phyloP scores from a whole-genome alignment of 192 early-diverging fungal species.

The Umbelopsis sp. region DNA sequence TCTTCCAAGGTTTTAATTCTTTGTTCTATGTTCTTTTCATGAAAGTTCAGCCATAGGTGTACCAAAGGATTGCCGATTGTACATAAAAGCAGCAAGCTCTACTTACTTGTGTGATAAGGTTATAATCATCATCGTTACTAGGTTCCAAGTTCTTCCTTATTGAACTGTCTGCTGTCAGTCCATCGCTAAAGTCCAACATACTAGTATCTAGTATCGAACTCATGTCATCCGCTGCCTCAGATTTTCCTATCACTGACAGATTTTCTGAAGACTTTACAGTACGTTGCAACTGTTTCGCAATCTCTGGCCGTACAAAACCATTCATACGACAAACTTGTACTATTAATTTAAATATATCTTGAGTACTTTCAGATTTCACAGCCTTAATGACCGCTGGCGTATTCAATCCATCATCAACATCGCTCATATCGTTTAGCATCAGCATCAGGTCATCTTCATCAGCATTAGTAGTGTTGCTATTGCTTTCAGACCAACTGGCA shows the following conservation, averaged over 20 bases:
- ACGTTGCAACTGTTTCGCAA: constrained; percentile 2
- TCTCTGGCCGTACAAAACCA: constrained; percentile 24
- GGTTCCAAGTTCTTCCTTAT: background rate
- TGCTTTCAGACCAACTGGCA: constrained; percentile 15
- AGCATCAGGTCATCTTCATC: constrained; percentile 30
- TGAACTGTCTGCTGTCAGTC: background rate
- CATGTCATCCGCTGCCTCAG: constrained; percentile 6
- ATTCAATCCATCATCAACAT: constrained; percentile 25
- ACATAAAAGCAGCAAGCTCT: background rate
- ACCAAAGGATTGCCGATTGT: too few species aligned
- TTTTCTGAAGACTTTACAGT: background rate
- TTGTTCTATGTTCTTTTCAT: constrained; percentile 35
- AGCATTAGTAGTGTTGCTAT: background rate
- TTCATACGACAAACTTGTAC: constrained; percentile 26
- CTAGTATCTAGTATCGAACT: constrained; percentile 20
- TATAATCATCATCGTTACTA: background rate
- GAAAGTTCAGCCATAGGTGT: background rate
- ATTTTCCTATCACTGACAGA: background rate
- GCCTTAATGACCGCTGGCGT: constrained; percentile 29
- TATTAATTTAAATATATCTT: constrained; percentile 34
- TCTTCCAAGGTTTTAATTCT: constrained; percentile 26
- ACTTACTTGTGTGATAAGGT: background rate
- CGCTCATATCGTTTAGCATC: constrained; percentile 29
- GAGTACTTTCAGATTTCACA: constrained; percentile 25
- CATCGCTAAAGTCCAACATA: constrained; percentile 20